These are phyloP conservation scores for Diaporthe humulicola DNA, from an alignment of 2,329 filamentous ascomycete species.

Conservation along the genomic window DNA sequence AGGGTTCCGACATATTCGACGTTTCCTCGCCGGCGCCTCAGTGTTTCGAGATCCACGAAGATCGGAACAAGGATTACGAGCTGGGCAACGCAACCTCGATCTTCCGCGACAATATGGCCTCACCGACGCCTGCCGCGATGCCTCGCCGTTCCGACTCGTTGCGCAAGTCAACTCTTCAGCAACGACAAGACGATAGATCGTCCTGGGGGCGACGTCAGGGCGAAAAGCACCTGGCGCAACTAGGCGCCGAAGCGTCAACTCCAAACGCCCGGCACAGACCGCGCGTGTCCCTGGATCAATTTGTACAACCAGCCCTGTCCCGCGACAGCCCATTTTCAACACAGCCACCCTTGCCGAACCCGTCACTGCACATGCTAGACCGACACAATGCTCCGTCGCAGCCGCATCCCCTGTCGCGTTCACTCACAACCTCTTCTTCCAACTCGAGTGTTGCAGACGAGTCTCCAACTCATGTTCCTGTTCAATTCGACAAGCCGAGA, in stretches of 20 bases:
- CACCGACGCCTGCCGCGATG: conserved; percentile 66
- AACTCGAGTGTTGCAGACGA: conserved; percentile 83
- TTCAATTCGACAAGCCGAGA: conserved; percentile 67
- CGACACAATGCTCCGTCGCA: conserved; percentile 58
- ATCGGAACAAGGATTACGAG: conserved; percentile 64
- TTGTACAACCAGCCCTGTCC: conserved; percentile 70
- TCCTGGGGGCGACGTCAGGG: conserved; percentile 73
- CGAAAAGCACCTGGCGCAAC: conserved; percentile 66
- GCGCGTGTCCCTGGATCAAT: conserved; percentile 84
- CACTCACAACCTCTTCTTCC: conserved; percentile 89
- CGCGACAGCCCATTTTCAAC: conserved; percentile 76
- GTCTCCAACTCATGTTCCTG: conserved; percentile 73
- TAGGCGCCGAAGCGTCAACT: conserved; percentile 67
- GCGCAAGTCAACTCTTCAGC: conserved; percentile 88
- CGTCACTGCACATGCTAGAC: conserved; percentile 65
- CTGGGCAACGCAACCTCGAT: conserved; percentile 54
- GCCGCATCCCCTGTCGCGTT: conserved; percentile 87
- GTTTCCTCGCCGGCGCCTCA: conserved; percentile 56
- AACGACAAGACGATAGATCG: conserved; percentile 79
- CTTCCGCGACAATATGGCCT: conserved; percentile 57
- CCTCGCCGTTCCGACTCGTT: conserved; percentile 82
- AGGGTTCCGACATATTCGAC: conserved; percentile 83
- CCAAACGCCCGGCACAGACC: conserved; percentile 73
- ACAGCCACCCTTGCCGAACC: conserved; percentile 64
- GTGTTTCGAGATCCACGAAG: conserved; percentile 63